Base-by-base conservation (phyloP, 257 asterid genomes). In the Agastache rugosa region DNA sequence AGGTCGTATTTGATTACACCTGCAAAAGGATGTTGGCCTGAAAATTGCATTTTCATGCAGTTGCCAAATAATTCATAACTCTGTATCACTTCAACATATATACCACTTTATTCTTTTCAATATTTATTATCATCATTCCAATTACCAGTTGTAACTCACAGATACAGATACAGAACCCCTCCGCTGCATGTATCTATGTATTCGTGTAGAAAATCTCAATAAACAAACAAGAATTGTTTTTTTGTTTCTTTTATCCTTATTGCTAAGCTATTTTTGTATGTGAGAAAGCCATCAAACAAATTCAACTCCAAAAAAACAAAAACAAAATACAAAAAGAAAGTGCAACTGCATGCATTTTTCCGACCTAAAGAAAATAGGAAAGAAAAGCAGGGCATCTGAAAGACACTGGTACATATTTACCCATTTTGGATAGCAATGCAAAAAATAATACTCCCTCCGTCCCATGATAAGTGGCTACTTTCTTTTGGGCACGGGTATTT, bases 1-100 rank as follows among this genome's bases (percentile, higher is more conserved):
- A 94, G 89, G 85, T 83, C 59, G 64, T 94, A 66, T 90, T 87
- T 71, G 96, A 91, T 74, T 88, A 73, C 72, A 90, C 96, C 1
- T 91, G 98, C 80, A 90, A 88, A 75, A 87, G 92, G 87, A 81
- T 90, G 86, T 50, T 84, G 78, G 81, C 81, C 22, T 88, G 88
- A 81, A 53, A 2, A 16, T 5, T 8, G 44, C 11, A 37, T 37
- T 37, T 37, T 37, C 42, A 37, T 39, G 44, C 44, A 39, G 44
- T 8, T 39, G 44, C 12, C 44, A 39, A 39, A 39, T 2, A 8
- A 39, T 39, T 39, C 42, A 37, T 37, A 69, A 14, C 53, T 67
- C 11, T 67, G 72, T 67, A 50, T 50, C 23, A 17, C 25, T 50
- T 50, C 56, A 50, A 50, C 20, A n/a, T 17, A 47, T 5, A 44